Base-by-base conservation (phyloP, 2,329 filamentous ascomycete species). In the Curvularia spicifera region DNA sequence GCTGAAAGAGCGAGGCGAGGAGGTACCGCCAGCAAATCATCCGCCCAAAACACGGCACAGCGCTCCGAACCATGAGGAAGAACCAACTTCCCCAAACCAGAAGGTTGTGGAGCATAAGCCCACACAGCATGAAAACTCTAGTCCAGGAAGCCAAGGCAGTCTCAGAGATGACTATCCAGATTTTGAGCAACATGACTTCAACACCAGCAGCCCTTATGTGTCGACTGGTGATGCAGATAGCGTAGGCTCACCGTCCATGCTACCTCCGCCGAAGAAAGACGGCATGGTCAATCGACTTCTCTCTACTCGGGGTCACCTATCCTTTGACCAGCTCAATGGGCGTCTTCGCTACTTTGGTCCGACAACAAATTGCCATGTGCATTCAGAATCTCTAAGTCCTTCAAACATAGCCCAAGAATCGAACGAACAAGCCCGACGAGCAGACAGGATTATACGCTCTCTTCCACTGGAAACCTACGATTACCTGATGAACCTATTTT, bases 331-430 rank as follows among this genome's bases (percentile, higher is more conserved):
- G 59, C 71, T 83, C 1, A 82, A 78, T 20, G 82, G 82, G 4
- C 74, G 80, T n/a, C 67, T 83, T 5, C 78, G 82, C 24, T 85
- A 83, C 71, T 85, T 84, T 56, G 83, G 83, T 1, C 81, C 82
- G 1, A 84, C 82, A 3, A 82, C 82, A 48, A 84, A 84, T 68
- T 81, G 79, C 56, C 82, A 84, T 52, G 80, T 84, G 1, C 81
- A 83, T 59, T 81, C 81, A 4, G 71, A 73, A 29, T 68, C 76
- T 1, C 66, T 74, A 1, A 73, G 74, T n/a, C 57, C 68, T 0
- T 69, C 74, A 20, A 76, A 79, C 13, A 70, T 76, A 45, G 71
- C 71, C 1, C 71, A 74, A 13, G 79, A 82, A 54, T 74, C 78
- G 4, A 74, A 79, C 0, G 82, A 83, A 53, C 82, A 83, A 56